Conservation (phyloP, 345 rosid genomes). For the Linum trigynum region DNA sequence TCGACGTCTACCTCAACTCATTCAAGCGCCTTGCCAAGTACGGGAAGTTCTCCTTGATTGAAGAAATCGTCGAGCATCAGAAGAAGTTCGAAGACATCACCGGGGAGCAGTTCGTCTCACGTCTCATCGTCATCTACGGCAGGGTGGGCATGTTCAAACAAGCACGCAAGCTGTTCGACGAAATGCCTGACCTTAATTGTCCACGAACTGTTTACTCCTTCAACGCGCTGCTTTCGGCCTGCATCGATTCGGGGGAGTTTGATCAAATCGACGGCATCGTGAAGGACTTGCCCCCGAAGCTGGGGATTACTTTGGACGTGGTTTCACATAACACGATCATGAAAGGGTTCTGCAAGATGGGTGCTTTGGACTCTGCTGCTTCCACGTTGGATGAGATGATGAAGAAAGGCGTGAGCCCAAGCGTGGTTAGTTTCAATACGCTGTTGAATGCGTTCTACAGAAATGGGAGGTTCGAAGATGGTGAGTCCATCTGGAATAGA, state of each 20-base stretch:
- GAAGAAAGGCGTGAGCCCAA: constrained; percentile 38
- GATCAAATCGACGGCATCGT: constrained; percentile 33
- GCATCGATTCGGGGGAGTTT: constrained; percentile 41
- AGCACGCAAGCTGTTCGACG: constrained; percentile 67
- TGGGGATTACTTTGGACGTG: constrained; percentile 40
- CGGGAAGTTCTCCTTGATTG: constrained; percentile 25
- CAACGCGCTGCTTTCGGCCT: constrained; percentile 56
- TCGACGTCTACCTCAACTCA: constrained; percentile 1
- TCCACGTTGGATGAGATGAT: constrained; percentile 48
- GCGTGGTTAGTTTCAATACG: constrained; percentile 46
- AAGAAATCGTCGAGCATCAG: constrained; percentile 62
- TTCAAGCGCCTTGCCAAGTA: constrained; percentile 13
- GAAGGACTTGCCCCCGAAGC: constrained; percentile 33
- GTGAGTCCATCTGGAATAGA: constrained; percentile 47
- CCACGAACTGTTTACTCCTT: constrained; percentile 50
- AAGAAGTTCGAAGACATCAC: constrained; percentile 48
- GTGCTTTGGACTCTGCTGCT: constrained; percentile 34
- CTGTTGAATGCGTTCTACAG: constrained; percentile 38
- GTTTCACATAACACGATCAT: neutral
- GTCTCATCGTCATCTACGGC: constrained; percentile 44
- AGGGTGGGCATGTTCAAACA: constrained; percentile 49
- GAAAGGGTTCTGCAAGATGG: constrained; percentile 14
- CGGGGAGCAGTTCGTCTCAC: constrained; percentile 46
- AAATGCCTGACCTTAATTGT: constrained; percentile 53
- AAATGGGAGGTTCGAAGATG: constrained; percentile 35